Evolutionary conservation across 768 basidiomycete species (phyloP).

Genomic region (Ephemerocybe angulata): DNA sequence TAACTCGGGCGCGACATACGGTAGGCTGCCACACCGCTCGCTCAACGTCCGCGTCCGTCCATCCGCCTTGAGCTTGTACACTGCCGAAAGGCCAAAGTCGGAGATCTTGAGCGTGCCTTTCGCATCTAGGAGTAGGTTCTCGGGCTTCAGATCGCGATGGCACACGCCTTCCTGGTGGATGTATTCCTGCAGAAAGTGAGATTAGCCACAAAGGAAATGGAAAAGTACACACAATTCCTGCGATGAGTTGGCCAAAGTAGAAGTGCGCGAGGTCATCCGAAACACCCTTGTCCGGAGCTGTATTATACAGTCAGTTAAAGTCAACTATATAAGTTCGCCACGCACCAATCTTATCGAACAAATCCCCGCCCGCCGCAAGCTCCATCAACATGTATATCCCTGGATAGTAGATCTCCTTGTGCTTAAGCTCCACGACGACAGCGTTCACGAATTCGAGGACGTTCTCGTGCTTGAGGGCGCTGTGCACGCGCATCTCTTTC

Average conservation of each 20-base stretch:
- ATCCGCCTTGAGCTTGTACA: constrained; percentile 78
- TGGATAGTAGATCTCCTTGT: constrained; percentile 56
- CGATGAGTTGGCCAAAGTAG: constrained; percentile 83
- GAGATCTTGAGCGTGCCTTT: constrained; percentile 87
- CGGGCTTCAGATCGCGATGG: constrained; percentile 95
- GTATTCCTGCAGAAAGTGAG: constrained; percentile 50
- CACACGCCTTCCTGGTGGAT: constrained; percentile 89
- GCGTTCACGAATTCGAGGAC: constrained; percentile 84
- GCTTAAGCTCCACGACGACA: constrained; percentile 65
- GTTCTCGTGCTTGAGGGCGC: constrained; percentile 70
- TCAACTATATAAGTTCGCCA: background rate
- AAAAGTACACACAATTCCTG: constrained; percentile 64
- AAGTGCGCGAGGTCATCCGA: constrained; percentile 83
- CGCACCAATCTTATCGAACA: constrained; percentile 98
- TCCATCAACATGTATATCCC: constrained; percentile 94
- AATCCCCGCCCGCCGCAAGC: constrained; percentile 87
- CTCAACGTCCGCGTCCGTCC: constrained; percentile 74
- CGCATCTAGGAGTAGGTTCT: constrained; percentile 85
- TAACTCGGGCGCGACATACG: constrained; percentile 94
- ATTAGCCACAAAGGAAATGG: background rate
- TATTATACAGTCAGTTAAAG: background rate
- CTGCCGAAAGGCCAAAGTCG: constrained; percentile 91
- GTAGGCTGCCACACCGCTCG: constrained; percentile 87
- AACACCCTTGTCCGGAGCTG: constrained; percentile 89
- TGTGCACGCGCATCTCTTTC: constrained; percentile 90